These are phyloP conservation scores for Mycena floridula DNA, from an alignment of 768 basidiomycete species.

Conservation along the genomic window DNA sequence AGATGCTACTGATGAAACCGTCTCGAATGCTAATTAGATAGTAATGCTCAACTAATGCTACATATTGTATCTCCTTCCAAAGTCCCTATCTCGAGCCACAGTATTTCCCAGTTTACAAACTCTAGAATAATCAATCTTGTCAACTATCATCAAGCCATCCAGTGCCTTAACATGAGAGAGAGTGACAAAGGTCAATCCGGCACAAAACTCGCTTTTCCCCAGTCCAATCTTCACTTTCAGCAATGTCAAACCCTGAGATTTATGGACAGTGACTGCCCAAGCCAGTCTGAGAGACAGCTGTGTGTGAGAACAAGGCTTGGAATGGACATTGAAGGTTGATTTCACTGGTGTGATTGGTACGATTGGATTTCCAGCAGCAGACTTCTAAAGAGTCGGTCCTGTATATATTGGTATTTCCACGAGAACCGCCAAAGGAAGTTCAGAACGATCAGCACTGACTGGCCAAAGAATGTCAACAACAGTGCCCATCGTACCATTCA, in stretches of 20 bases:
- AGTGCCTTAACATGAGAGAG: conserved; percentile 6
- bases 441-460: conserved; percentile 4
- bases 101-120: no score
- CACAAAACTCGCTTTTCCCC: conserved; percentile 1
- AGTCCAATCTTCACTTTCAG: not conserved
- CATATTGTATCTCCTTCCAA: no score
- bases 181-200: conserved; percentile 6
- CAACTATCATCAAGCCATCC: conserved; percentile 3
- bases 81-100: no score
- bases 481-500: conserved; percentile 8
- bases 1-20: no score
- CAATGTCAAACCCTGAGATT: conserved; percentile 2
- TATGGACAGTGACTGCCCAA: not conserved
- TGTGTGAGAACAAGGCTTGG: conserved; percentile 3
- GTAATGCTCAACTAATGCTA: no score
- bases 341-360: conserved; percentile 11
- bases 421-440: conserved; percentile 12
- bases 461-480: conserved; percentile 13
- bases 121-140: conserved; percentile 5
- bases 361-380: conserved; percentile 9
- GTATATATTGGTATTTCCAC: conserved; percentile 11
- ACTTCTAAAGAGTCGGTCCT: conserved; percentile 12
- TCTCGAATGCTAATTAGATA: no score
- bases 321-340: conserved; percentile 6
- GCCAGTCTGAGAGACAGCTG: conserved; percentile 56